Evolutionary conservation across 768 basidiomycete species (phyloP).

Genomic region (Trichaptum fuscoviolaceum): DNA sequence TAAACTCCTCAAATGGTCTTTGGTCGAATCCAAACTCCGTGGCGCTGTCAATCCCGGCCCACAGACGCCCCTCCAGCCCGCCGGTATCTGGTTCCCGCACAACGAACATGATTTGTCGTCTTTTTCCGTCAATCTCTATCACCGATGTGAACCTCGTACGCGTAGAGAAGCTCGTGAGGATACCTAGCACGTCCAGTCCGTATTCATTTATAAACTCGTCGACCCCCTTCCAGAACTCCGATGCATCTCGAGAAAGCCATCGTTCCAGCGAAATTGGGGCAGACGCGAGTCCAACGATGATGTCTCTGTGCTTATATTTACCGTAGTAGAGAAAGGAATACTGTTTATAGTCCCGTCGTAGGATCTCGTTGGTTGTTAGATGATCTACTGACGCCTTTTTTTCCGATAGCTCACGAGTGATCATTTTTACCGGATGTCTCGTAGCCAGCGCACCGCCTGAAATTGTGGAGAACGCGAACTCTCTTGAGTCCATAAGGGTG

Average conservation of each 20-base stretch:
- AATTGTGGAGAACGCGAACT: not conserved
- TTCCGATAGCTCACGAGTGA: conserved; percentile 40
- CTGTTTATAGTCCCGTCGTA: conserved; percentile 95
- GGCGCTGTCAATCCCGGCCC: not conserved
- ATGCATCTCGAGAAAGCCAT: not conserved
- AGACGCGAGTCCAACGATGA: not conserved
- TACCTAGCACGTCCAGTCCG: not conserved
- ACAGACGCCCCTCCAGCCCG: not conserved
- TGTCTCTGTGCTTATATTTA: conserved; percentile 19
- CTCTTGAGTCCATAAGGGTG: conserved; percentile 31
- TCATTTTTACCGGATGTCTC: conserved; percentile 33
- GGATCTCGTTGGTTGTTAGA: conserved; percentile 69
- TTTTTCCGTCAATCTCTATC: not conserved
- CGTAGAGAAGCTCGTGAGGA: not conserved
- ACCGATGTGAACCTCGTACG: not conserved
- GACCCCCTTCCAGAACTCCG: not conserved
- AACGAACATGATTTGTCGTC: not conserved
- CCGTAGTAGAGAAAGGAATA: conserved; percentile 51
- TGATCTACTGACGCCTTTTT: conserved; percentile 68
- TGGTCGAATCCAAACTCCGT: not conserved
- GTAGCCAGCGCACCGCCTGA: not conserved
- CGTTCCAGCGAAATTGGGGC: not conserved
- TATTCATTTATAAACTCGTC: not conserved
- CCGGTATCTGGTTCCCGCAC: conserved; percentile 7
- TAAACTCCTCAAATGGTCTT: not conserved